Evolutionary conservation across 2,329 filamentous ascomycete species (phyloP), one percentile per base, ranked within the genome.

Genomic region (Neospermospora avenae): DNA sequence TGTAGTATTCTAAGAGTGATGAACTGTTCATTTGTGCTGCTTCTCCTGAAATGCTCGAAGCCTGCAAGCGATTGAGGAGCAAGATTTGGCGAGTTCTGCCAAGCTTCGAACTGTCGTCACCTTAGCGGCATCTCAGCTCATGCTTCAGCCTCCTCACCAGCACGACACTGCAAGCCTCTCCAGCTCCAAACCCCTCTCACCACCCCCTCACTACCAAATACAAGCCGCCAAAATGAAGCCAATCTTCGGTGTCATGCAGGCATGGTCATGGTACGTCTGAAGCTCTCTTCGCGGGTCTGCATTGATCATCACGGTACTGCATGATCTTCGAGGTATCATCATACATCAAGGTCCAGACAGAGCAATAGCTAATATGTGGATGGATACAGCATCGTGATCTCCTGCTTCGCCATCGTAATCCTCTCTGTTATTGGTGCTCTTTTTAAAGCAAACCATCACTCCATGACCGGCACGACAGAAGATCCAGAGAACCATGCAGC

Each of bases 201-300:
- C 22, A 34, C 25, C 35, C 37, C 39, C 54, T 41, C 14, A 57
- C 18, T 44, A 6, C 28, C 11, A 31, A 31, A 31, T 46, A 18
- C 39, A 31, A 54, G 48, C 20, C 58, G 52, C 34, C 65, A 71
- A 61, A 42, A 97, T 97, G 93, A 97, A 97, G 87, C 93, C 93
- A 69, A 81, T 98, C 74, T 90, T 98, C 70, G 89, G 91, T 73
- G 88, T 91, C 68, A 84, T 93, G 79, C 93, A 96, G 79, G 93
- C 93, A 72, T 97, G 93, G 92, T 91, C 87, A 80, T 96, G 93
- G 93, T 97, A 81, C 73, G 85, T 75, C 16, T 3, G 61, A 51
- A 58, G 39, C 45, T 60, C 59, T 55, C 46, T 52, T 52, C 51
- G 45, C 46, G 53, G 53, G 28, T 42, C 28, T 28, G 48, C 60